These are phyloP conservation scores for Dianthus caryophyllus DNA, from an alignment of 148 eudicot species.

Conservation along the genomic window DNA sequence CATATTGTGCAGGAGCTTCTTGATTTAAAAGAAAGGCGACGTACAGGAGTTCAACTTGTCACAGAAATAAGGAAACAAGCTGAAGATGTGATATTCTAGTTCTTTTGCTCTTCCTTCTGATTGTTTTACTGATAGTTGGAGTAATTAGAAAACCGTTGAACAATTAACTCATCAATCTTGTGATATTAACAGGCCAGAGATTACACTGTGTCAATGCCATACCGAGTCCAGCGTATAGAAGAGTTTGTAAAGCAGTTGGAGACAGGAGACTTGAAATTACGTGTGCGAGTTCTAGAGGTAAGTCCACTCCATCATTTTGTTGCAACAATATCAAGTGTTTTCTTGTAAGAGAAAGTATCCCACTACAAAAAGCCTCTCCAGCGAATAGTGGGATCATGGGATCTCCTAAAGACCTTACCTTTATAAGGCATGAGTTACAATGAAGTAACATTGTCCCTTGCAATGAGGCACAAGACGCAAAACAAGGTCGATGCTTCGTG, in stretches of 20 bases:
- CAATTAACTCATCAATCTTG: background rate
- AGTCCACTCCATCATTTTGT: background rate
- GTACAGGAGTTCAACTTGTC: conserved; percentile 67
- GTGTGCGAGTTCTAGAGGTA: conserved; percentile 98
- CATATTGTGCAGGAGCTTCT: conserved; percentile 74
- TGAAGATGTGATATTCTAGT: conserved; percentile 58
- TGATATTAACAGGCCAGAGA: conserved; percentile 61
- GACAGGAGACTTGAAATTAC: conserved; percentile 83
- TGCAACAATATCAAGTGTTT: too few species aligned
- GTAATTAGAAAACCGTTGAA: background rate
- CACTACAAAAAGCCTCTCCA: too few species aligned
- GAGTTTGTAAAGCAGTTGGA: conserved; percentile 87
- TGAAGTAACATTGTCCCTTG: too few species aligned
- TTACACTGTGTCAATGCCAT: conserved; percentile 88
- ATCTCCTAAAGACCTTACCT: too few species aligned
- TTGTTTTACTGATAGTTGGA: background rate
- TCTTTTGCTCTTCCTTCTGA: background rate
- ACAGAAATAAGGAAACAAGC: conserved; percentile 90
- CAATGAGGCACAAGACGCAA: too few species aligned
- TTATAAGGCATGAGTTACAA: too few species aligned
- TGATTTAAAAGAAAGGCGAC: conserved; percentile 66
- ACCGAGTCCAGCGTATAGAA: conserved; percentile 84
- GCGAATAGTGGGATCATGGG: too few species aligned
- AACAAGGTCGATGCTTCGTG: too few species aligned
- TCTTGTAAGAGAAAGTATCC: too few species aligned